Conservation (phyloP, 2,329 filamentous ascomycete species). For the Leptodontidium sp. region DNA sequence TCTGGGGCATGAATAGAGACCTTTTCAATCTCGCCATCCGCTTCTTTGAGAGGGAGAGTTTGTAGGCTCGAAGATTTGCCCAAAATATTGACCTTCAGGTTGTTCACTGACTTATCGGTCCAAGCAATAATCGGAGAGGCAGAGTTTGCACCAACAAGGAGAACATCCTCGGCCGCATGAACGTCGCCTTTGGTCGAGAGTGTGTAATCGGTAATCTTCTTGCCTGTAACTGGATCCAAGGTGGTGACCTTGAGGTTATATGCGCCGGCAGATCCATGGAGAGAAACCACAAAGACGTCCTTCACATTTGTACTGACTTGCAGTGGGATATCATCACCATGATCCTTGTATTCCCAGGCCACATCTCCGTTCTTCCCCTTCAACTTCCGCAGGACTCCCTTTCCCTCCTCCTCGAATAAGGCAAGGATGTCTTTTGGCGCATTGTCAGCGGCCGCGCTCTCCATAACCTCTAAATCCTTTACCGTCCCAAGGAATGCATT, state of each 20-base stretch:
- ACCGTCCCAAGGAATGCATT: conserved; percentile 65
- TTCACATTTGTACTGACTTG: conserved; percentile 75
- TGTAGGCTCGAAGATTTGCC: conserved; percentile 62
- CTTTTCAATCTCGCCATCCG: conserved; percentile 60
- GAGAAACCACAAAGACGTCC: conserved; percentile 78
- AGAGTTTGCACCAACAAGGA: conserved; percentile 80
- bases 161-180: conserved; percentile 66
- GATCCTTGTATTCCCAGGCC: conserved; percentile 80
- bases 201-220: conserved; percentile 73
- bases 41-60: conserved; percentile 59
- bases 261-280: conserved; percentile 74
- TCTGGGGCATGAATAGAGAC: conserved; percentile 77
- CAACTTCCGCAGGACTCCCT: conserved; percentile 72
- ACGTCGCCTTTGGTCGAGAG: conserved; percentile 81
- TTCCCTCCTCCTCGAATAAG: conserved; percentile 65
- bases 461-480: conserved; percentile 78
- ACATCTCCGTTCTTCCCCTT: conserved; percentile 75
- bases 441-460: conserved; percentile 61
- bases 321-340: conserved; percentile 74
- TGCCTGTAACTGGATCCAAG: conserved; percentile 77
- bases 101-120: conserved; percentile 69
- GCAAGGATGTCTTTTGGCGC: conserved; percentile 75
- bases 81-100: conserved; percentile 76
- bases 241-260: conserved; percentile 80
- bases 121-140: conserved; percentile 79